These are phyloP conservation scores for Penicillium sp. DNA, from an alignment of 2,329 filamentous ascomycete genomes.

Conservation along the genomic window DNA sequence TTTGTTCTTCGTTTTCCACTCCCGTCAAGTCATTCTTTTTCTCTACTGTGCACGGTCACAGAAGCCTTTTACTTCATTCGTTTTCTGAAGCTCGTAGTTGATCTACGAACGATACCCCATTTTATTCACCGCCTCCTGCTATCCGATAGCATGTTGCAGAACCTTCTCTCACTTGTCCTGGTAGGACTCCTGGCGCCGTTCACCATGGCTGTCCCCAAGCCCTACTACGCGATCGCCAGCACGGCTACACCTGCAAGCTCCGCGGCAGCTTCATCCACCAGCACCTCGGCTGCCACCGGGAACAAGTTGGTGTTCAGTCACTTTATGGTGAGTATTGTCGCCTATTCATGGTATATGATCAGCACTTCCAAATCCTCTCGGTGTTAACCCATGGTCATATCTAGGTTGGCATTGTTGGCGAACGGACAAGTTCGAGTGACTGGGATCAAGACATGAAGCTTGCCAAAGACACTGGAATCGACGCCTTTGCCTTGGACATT, in stretches of 20 bases:
- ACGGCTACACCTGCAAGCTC: constrained; percentile 9
- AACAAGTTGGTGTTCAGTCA: constrained; percentile 44
- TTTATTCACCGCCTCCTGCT: not conserved
- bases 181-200: constrained; percentile 16
- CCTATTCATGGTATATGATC: too few relatives aligned
- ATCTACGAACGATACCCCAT: too few relatives aligned
- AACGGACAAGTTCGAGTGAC: constrained; percentile 43
- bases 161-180: constrained; percentile 17
- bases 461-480: constrained; percentile 46
- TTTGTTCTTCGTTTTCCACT: too few relatives aligned
- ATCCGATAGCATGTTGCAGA: constrained; percentile 14
- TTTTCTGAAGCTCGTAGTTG: too few relatives aligned
- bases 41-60: too few relatives aligned
- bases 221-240: too few relatives aligned
- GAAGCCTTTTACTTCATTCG: too few relatives aligned
- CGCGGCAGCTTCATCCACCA: not conserved
- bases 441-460: constrained; percentile 50
- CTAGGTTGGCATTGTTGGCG: constrained; percentile 49
- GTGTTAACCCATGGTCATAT: too few relatives aligned
- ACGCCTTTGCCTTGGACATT: constrained; percentile 53
- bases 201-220: too few relatives aligned
- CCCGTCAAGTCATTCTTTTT: too few relatives aligned
- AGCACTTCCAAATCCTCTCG: too few relatives aligned
- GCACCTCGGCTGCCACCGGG: constrained; percentile 3
- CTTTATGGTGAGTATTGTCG: constrained; percentile 40